Evolutionary conservation across 768 basidiomycete genomes (phyloP).

Genomic region (Boletus rex-veris): DNA sequence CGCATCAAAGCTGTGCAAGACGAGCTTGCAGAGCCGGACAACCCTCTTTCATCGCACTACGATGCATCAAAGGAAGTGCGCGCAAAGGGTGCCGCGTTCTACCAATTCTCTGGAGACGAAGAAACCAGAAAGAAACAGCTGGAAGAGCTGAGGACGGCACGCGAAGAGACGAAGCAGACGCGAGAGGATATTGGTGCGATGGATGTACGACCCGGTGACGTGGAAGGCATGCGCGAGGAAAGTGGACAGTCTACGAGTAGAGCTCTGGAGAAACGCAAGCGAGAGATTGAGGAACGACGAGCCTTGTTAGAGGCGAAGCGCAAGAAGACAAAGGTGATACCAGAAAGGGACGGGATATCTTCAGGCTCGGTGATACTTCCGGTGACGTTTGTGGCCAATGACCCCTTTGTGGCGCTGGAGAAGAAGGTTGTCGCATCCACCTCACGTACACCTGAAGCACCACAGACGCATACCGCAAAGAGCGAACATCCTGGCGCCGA

Average conservation of each 20-base stretch:
- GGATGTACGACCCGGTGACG: slow-evolving; percentile 63
- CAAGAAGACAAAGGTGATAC: slow-evolving; percentile 42
- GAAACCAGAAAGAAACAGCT: slow-evolving; percentile 74
- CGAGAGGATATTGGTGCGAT: slow-evolving; percentile 59
- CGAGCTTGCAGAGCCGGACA: slow-evolving; percentile 61
- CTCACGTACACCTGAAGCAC: slow-evolving; percentile 20
- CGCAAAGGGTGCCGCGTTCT: slow-evolving; percentile 86
- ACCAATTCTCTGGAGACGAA: slow-evolving; percentile 87
- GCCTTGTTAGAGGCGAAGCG: slow-evolving; percentile 63
- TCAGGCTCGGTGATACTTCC: neutral
- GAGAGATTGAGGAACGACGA: slow-evolving; percentile 66
- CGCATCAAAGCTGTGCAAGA: slow-evolving; percentile 71
- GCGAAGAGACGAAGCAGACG: slow-evolving; percentile 68
- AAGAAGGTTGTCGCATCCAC: slow-evolving; percentile 20
- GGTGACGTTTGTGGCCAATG: slow-evolving; percentile 22
- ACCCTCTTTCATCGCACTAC: slow-evolving; percentile 74
- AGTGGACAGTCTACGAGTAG: slow-evolving; percentile 40
- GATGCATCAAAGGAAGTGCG: slow-evolving; percentile 81
- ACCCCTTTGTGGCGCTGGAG: slow-evolving; percentile 55
- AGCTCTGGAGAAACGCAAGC: slow-evolving; percentile 63
- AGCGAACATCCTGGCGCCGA: slow-evolving; percentile 41
- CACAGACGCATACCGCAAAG: slow-evolving; percentile 24
- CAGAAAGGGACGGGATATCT: slow-evolving; percentile 2
- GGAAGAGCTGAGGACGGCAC: slow-evolving; percentile 68
- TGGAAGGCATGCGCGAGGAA: slow-evolving; percentile 67